These are phyloP conservation scores for Dendrobium catenatum DNA, from an alignment of 106 monocot species.

Conservation along the genomic window DNA sequence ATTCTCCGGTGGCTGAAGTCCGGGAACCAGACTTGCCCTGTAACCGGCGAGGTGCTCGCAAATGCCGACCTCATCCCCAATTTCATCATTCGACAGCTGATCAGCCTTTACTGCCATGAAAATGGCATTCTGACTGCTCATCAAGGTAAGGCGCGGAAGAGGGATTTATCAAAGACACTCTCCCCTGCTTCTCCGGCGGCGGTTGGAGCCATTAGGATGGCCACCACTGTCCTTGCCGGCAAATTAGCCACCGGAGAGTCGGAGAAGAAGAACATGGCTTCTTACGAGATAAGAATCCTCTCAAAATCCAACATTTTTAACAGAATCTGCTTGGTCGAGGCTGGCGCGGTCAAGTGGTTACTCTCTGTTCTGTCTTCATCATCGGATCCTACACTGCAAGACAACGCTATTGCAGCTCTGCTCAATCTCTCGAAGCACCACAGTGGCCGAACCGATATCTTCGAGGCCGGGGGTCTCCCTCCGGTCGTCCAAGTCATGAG, in stretches of 20 bases:
- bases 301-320: slow-evolving; percentile 47
- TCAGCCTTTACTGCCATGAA: slow-evolving; percentile 25
- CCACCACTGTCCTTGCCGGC: slow-evolving; percentile 26
- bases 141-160: slow-evolving; percentile 8
- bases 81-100: slow-evolving; percentile 31
- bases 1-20: slow-evolving; percentile 64
- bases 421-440: slow-evolving; percentile 63
- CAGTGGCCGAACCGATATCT: slow-evolving; percentile 42
- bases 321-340: slow-evolving; percentile 56
- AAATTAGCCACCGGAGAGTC: slow-evolving; percentile 24
- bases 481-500: slow-evolving; percentile 33
- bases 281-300: slow-evolving; percentile 51
- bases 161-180: slow-evolving; percentile 16
- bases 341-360: slow-evolving; percentile 52
- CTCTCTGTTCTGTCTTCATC: slow-evolving; percentile 51
- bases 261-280: slow-evolving; percentile 36
- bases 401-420: slow-evolving; percentile 45
- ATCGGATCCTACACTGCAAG: slow-evolving; percentile 44
- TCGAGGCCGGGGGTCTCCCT: slow-evolving; percentile 34
- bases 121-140: slow-evolving; percentile 20
- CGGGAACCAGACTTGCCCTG: slow-evolving; percentile 60
- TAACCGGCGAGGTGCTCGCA: slow-evolving; percentile 55
- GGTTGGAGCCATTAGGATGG: slow-evolving; percentile 27
- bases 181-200: slow-evolving; percentile 27
- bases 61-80: slow-evolving; percentile 54